These are phyloP conservation scores for Cryptococcus maquisensis DNA, from an alignment of 1,284 basidiomycete genomes.

Conservation along the genomic window DNA sequence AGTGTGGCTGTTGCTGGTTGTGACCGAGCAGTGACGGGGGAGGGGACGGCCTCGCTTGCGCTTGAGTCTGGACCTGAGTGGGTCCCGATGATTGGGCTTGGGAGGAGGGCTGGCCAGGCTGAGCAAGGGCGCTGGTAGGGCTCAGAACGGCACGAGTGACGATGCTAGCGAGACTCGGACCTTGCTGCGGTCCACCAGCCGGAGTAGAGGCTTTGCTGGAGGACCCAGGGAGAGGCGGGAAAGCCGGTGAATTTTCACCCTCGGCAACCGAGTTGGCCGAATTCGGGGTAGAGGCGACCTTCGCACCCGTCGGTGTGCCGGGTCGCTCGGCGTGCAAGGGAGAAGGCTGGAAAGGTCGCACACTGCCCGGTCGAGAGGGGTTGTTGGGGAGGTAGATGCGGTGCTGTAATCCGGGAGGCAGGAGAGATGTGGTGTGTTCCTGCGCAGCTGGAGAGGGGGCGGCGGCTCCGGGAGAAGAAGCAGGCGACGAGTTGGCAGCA, in stretches of 20 bases:
- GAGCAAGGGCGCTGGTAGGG: constrained; percentile 30
- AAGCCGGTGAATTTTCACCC: constrained; percentile 23
- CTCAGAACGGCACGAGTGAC: constrained; percentile 45
- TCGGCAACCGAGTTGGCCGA: not conserved
- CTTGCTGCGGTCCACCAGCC: constrained; percentile 7
- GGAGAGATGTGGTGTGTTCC: constrained; percentile 42
- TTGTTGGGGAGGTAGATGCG: constrained; percentile 45
- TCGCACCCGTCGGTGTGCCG: not conserved
- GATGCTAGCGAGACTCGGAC: constrained; percentile 46
- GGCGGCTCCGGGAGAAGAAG: not conserved
- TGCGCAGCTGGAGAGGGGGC: not conserved
- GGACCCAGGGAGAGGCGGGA: constrained; percentile 39
- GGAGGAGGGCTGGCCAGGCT: not conserved
- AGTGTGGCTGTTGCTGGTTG: too few species aligned
- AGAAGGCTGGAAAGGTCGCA: constrained; percentile 41
- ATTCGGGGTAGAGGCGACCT: not conserved
- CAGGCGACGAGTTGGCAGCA: not conserved
- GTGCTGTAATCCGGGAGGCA: constrained; percentile 48
- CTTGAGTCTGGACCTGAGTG: not conserved
- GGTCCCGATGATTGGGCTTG: not conserved
- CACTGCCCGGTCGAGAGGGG: constrained; percentile 31
- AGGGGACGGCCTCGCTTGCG: not conserved
- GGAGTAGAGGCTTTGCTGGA: not conserved
- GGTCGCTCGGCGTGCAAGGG: constrained; percentile 27
- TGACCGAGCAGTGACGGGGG: not conserved